phyloP scores from a whole-genome alignment of 2,329 filamentous ascomycete species.

The Daldinia sp. region DNA sequence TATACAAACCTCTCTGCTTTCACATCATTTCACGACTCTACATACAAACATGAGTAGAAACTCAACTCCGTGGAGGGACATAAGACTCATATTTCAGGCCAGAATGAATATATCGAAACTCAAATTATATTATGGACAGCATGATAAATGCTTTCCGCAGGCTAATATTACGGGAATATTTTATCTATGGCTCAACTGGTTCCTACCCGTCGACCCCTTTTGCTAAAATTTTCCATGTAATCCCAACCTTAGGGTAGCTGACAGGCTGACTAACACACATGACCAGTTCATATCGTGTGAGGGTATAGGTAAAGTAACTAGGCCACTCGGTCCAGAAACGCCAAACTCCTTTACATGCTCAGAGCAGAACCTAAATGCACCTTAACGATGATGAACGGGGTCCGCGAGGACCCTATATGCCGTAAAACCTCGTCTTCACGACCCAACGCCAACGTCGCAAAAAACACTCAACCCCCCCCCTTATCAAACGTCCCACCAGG shows the following conservation, averaged over 20 bases:
- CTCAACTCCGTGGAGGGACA: not conserved
- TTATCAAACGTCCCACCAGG: constrained; percentile 17
- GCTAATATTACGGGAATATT: constrained; percentile 14
- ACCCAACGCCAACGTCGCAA: constrained; percentile 20
- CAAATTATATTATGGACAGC: constrained; percentile 23
- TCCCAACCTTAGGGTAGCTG: constrained; percentile 13
- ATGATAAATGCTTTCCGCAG: constrained; percentile 16
- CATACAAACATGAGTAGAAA: not conserved
- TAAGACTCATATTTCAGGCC: not conserved
- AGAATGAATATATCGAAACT: constrained; percentile 1
- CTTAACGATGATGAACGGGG: constrained; percentile 23
- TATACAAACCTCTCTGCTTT: too few species aligned
- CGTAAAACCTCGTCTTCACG: constrained; percentile 19
- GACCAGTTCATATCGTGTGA: constrained; percentile 21
- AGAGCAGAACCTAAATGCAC: constrained; percentile 22
- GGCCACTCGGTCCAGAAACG: constrained; percentile 49
- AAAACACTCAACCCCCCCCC: not conserved
- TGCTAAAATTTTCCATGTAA: constrained; percentile 20
- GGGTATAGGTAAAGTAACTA: constrained; percentile 46
- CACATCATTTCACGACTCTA: not conserved
- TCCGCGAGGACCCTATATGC: constrained; percentile 13
- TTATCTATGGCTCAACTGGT: constrained; percentile 35
- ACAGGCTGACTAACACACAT: constrained; percentile 18
- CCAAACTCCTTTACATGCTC: constrained; percentile 41
- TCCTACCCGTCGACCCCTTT: constrained; percentile 19